phyloP scores from a whole-genome alignment of 139 green algal genomes.

The Picochlorum sp. region DNA sequence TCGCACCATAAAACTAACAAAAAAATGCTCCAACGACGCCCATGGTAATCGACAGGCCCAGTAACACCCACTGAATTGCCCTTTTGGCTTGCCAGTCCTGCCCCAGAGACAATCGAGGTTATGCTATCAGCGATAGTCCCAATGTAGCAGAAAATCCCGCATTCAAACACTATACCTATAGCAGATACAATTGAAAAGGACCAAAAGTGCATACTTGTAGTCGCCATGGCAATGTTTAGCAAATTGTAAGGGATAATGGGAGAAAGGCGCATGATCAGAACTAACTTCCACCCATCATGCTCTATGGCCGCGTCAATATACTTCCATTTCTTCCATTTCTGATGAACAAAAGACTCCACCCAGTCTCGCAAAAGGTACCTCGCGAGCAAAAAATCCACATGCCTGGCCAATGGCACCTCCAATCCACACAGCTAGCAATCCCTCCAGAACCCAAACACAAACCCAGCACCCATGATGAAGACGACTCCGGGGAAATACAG shows the following conservation, averaged over 20 bases:
- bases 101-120: slow-evolving; percentile 25
- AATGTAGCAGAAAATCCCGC: slow-evolving; percentile 30
- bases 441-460: slow-evolving; percentile 44
- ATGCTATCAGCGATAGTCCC: slow-evolving; percentile 33
- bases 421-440: slow-evolving; percentile 48
- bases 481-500: slow-evolving; percentile 44
- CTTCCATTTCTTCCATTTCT: slow-evolving; percentile 44
- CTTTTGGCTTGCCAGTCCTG: slow-evolving; percentile 4
- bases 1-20: slow-evolving; percentile 20
- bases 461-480: slow-evolving; percentile 44
- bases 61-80: slow-evolving; percentile 28
- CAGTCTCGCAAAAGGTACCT: slow-evolving; percentile 41
- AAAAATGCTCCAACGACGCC: slow-evolving; percentile 22
- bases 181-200: slow-evolving; percentile 39
- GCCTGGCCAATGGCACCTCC: slow-evolving; percentile 41
- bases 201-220: slow-evolving; percentile 50
- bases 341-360: slow-evolving; percentile 30
- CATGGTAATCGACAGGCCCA: slow-evolving; percentile 26
- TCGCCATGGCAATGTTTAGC: slow-evolving; percentile 54
- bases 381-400: slow-evolving; percentile 43
- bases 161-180: slow-evolving; percentile 36
- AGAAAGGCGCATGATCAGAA: slow-evolving; percentile 46
- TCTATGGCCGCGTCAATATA: slow-evolving; percentile 45
- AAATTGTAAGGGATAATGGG: slow-evolving; percentile 22
- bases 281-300: slow-evolving; percentile 54